Base-by-base conservation (phyloP, 2,329 filamentous ascomycete species). In the Simplicillium aogashimaense region DNA sequence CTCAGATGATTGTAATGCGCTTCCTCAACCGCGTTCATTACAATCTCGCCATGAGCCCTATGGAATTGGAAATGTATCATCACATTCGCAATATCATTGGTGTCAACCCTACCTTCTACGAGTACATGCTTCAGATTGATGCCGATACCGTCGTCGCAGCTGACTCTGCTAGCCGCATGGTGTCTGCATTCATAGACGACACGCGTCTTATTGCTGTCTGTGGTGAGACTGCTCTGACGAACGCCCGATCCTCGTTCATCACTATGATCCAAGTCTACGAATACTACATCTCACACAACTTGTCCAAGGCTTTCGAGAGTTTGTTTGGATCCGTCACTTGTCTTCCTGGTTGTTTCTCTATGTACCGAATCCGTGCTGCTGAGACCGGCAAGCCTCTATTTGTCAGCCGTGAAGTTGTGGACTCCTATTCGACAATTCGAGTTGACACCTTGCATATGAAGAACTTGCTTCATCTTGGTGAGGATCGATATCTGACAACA, bases 261-360 rank as follows among this genome's bases (percentile, higher is more conserved):
- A 98, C 92, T 38, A 97, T 97, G 90, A 98, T 98, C 59, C 92
- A 98, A 64, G 90, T 98, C 29, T 98, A 97, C 71, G 90, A 98
- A 64, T 98, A 98, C 73, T 98, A 89, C 69, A 98, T 98, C 55
- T 97, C 90, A 38, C 90, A 98, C 71, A 94, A 97, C 60, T 66
- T 98, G 51, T 82, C 86, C 51, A 97, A 98, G 67, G 92, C 90
- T 11, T 98, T 98, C 60, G 90, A 97, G 65, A 92, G 85, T 65
- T 73, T 98, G 53, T 98, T 98, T 57, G 92, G 90, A 43, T 94
- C 86, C 50, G 90, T 98, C 51, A 98, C 92, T 38, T 98, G 92
- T 74, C 72, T 98, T 57, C 92, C 92, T 17, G 92, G 92, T 70
- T 98, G 92, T 76, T 98, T 97, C 76, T 88, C 84, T 53, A 98